phyloP scores from a whole-genome alignment of 768 basidiomycete genomes.

The Suillus subluteus region DNA sequence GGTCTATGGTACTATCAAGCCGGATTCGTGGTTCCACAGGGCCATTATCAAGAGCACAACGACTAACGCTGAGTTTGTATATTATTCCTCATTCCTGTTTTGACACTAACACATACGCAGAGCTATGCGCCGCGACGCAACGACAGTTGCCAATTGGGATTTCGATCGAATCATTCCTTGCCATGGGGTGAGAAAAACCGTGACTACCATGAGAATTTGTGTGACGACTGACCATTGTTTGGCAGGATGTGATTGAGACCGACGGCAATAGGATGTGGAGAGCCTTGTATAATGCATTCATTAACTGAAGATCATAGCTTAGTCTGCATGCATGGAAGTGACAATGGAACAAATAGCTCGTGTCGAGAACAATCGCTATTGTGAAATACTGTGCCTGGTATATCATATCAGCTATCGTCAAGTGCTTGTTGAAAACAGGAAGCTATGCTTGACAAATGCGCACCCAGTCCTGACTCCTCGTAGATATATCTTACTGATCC shows the following conservation, averaged over 20 bases:
- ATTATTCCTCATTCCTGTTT: neutral
- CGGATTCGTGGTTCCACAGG: constrained; percentile 35
- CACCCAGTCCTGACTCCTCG: no score
- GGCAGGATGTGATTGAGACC: constrained; percentile 63
- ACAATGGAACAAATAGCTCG: neutral
- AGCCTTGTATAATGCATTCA: constrained; percentile 41
- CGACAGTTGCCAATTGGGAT: constrained; percentile 71
- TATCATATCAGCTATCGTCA: neutral
- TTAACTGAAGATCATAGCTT: constrained; percentile 17
- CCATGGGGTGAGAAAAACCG: constrained; percentile 49
- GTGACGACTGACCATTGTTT: constrained; percentile 10
- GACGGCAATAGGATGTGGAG: constrained; percentile 61
- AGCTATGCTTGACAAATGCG: neutral
- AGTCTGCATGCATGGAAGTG: neutral
- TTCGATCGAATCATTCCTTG: constrained; percentile 78
- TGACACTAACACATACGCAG: constrained; percentile 26
- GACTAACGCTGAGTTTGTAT: constrained; percentile 33
- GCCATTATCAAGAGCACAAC: constrained; percentile 23
- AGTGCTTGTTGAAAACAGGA: neutral
- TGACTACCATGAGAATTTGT: neutral
- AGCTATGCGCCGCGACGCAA: constrained; percentile 64
- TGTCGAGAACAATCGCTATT: no score
- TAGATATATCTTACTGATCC: neutral
- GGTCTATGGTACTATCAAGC: constrained; percentile 31
- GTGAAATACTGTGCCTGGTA: neutral